phyloP scores from a whole-genome alignment of 2,329 filamentous ascomycete genomes.

The Paraconiothyrium sp. region DNA sequence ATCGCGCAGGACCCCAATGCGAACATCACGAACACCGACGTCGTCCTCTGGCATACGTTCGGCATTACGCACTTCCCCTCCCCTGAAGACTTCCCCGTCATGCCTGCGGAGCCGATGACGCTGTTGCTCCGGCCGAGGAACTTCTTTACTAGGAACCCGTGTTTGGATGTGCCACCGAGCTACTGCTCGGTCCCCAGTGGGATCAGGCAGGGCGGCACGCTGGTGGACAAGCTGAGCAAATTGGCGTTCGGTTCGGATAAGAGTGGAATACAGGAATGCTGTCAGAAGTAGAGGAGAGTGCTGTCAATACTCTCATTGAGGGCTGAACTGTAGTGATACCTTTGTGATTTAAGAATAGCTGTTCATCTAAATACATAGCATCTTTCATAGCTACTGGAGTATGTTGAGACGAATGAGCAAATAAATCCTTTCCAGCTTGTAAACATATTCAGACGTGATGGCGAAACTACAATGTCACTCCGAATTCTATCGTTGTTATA shows the following conservation, averaged over 20 bases:
- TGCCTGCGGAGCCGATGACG: constrained; percentile 84
- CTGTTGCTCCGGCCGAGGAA: constrained; percentile 80
- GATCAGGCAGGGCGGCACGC: constrained; percentile 59
- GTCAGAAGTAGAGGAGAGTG: constrained; percentile 19
- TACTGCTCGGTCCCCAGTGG: constrained; percentile 78
- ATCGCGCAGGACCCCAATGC: constrained; percentile 73
- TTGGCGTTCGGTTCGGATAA: constrained; percentile 57
- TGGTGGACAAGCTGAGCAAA: constrained; percentile 62
- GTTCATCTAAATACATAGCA: background rate
- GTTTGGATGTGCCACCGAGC: constrained; percentile 80
- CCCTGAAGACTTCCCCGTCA: constrained; percentile 91
- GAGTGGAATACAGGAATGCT: constrained; percentile 28
- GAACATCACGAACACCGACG: constrained; percentile 80
- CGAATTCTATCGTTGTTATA: too few relatives aligned
- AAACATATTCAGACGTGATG: too few relatives aligned
- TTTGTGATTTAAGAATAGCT: background rate
- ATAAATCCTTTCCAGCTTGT: too few relatives aligned
- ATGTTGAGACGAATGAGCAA: background rate
- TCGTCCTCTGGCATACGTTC: constrained; percentile 95
- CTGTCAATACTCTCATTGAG: background rate
- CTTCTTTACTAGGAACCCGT: constrained; percentile 84
- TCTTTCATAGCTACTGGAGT: background rate
- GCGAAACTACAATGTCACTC: too few relatives aligned
- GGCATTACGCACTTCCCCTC: constrained; percentile 89
- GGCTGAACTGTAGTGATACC: constrained; percentile 8